Base-by-base conservation (phyloP, 352 stramenopile genomes). In the Globisporangium apiculatum region DNA sequence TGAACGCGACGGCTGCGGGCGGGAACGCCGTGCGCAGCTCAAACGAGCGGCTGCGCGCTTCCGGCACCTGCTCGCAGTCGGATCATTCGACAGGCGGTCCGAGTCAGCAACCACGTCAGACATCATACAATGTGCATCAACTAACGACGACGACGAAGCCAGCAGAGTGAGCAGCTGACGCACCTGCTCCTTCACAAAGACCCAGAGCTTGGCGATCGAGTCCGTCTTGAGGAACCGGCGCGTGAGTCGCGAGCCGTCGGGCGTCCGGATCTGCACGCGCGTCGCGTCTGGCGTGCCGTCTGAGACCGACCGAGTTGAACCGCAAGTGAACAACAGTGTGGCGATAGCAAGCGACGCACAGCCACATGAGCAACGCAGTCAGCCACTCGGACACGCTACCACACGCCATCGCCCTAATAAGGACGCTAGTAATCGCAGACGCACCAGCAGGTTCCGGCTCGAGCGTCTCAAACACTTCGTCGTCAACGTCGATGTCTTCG, bases 141-240 rank as follows among this genome's bases (percentile, higher is more conserved):
- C 24, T 31, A 31, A 31, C 24, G 24, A 42, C 38, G 38, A 42
- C 38, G 38, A 2, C 7, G 24, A 31, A 31, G 24, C 24, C 24
- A 31, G 24, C 24, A 31, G 24, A 31, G 24, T 31, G 24, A 31
- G 24, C 24, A 31, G 24, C 24, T 31, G 38, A 42, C 38, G 38
- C 38, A 42, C 81, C 68, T 91, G 71, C 53, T 91, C 68, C 56
- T 81, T 83, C 11, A 90, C 78, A 55, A 90, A 94, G 4, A 62
- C 52, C 74, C 74, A 90, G 11, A 94, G 60, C 55, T 81, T 71
- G 18, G 76, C 72, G 48, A 89, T 66, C 4, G 79, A 65, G 48
- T 90, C 84, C 0, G 72, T 75, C 61, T 90, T 91, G 15, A 87
- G 59, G 61, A 91, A 94, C 50, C 82, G 80, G 37, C 84, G 82